A percentile compares a stretch with the other conserved stretches of the same genome.
Conservation (phyloP, 1,139 yeast genomes). For the Ogataea hybrid region DNA sequence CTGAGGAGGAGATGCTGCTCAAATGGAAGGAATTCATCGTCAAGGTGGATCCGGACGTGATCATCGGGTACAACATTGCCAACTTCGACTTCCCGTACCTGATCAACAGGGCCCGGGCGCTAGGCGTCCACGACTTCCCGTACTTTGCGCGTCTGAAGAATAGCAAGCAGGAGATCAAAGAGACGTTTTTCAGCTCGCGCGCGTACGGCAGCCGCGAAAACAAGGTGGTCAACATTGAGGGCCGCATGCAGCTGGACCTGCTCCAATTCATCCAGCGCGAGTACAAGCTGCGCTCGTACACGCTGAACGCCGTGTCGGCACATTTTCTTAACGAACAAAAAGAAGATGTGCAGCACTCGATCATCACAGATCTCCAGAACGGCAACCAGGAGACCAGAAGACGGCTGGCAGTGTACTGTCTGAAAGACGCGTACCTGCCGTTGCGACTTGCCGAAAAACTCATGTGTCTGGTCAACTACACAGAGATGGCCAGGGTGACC, state of each 20-base stretch:
- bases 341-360: slow-evolving; percentile 97
- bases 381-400: slow-evolving; percentile 92
- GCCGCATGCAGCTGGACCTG: slow-evolving; percentile 92
- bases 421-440: slow-evolving; percentile 94
- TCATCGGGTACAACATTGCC: slow-evolving; percentile 92
- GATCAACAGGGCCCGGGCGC: slow-evolving; percentile 78
- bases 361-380: slow-evolving; percentile 90
- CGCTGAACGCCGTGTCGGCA: slow-evolving; percentile 93
- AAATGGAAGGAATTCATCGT: slow-evolving; percentile 85
- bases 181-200: slow-evolving; percentile 83
- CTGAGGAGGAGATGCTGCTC: slow-evolving; percentile 79
- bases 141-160: slow-evolving; percentile 75
- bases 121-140: slow-evolving; percentile 69
- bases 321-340: slow-evolving; percentile 93
- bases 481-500: slow-evolving; percentile 99
- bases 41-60: slow-evolving; percentile 90
- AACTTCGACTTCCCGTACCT: slow-evolving; percentile 95
- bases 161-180: slow-evolving; percentile 74
- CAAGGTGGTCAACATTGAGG: slow-evolving; percentile 88
- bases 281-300: slow-evolving; percentile 89
- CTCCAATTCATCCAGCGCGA: slow-evolving; percentile 93
- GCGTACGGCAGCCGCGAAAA: slow-evolving; percentile 97
- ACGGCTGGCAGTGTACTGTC: slow-evolving; percentile 93
- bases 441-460: slow-evolving; percentile 82
- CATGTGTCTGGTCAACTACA: slow-evolving; percentile 95